Base-by-base conservation (phyloP, 768 basidiomycete genomes). In the Agaricus subrufescens region DNA sequence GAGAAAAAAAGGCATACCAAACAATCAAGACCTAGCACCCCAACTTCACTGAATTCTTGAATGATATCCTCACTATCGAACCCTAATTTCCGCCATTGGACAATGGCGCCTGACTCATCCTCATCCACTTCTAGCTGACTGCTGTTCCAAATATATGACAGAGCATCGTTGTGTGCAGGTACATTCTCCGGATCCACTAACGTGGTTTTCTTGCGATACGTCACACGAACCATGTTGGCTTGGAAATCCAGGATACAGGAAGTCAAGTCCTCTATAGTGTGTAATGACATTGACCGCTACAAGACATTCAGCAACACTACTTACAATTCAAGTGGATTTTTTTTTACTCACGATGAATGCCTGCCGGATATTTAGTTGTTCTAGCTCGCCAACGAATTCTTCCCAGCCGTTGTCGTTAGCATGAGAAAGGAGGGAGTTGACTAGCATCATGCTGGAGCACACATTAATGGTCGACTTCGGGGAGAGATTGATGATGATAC, bases 221-320 rank as follows among this genome's bases (percentile, higher is more conserved):
- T 84, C 29, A 91, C 82, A 39, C 89, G 84, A 53, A 90, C 75
- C 57, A 93, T 81, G 69, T 91, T 92, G 27, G 89, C 85, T 73
- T 94, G 92, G 68, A 94, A 94, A 66, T 94, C 89, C 54, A 94
- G 77, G 46, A 94, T 87, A 56, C 85, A 87, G 0, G 91, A 93
- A 6, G 87, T 84, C 52, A 93, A 73, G 64, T 94, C 91, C 60
- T 91, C 89, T 48, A 85, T 82, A 29, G 84, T 87, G 61, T 91
- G 87, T 30, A 87, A 79, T 7, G 87, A 84, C 90, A 93, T 94
- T 47, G 94, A 77, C 55, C 86, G 84, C 90, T 94, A 62, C 15
- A 29, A 53, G 46, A 29, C 19, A 50, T 38, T 37, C 45, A 52
- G 30, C 54, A 29, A 40, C 30, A 29, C 23, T 25, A 25, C 19